phyloP scores from a whole-genome alignment of 768 basidiomycete genomes.

The Coprinopsis marcescibilis region DNA sequence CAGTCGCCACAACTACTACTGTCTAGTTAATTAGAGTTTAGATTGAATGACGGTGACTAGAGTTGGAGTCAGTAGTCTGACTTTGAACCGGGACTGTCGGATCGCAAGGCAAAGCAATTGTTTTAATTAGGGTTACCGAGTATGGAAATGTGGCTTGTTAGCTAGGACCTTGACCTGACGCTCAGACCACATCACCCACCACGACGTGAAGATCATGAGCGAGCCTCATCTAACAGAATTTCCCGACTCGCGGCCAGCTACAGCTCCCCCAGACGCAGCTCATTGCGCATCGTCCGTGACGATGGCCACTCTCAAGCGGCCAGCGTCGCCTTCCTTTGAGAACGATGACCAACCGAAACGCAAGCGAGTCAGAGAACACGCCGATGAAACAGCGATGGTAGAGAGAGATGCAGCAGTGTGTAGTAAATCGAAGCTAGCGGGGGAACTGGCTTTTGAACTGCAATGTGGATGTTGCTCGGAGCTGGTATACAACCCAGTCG shows the following conservation, averaged over 20 bases:
- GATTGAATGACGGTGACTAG: no score
- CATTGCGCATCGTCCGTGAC: slow-evolving; percentile 12
- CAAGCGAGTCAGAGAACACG: slow-evolving; percentile 56
- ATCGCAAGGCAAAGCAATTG: slow-evolving; percentile 3
- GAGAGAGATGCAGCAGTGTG: background rate
- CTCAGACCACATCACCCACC: slow-evolving; percentile 15
- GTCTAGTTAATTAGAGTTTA: no score
- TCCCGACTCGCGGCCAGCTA: slow-evolving; percentile 7
- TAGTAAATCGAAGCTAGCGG: slow-evolving; percentile 34
- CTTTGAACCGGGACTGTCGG: slow-evolving; percentile 3
- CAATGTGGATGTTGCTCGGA: slow-evolving; percentile 85
- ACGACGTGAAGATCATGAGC: slow-evolving; percentile 9
- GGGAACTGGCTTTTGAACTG: slow-evolving; percentile 66
- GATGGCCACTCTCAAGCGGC: slow-evolving; percentile 49
- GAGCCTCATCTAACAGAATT: slow-evolving; percentile 11
- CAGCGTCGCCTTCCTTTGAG: slow-evolving; percentile 56
- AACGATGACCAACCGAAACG: slow-evolving; percentile 34
- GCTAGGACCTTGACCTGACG: slow-evolving; percentile 19
- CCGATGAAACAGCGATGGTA: slow-evolving; percentile 15
- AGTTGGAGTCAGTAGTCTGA: background rate
- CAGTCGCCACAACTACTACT: no score
- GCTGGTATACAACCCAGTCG: slow-evolving; percentile 74
- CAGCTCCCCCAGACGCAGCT: slow-evolving; percentile 3
- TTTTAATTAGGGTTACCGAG: slow-evolving; percentile 21
- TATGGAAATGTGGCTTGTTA: slow-evolving; percentile 25